Percentiles rank a stretch among this genome's conserved stretches.
These are phyloP conservation scores for Vachellia collinsii DNA, from an alignment of 306 rosid genomes.

Conservation along the genomic window DNA sequence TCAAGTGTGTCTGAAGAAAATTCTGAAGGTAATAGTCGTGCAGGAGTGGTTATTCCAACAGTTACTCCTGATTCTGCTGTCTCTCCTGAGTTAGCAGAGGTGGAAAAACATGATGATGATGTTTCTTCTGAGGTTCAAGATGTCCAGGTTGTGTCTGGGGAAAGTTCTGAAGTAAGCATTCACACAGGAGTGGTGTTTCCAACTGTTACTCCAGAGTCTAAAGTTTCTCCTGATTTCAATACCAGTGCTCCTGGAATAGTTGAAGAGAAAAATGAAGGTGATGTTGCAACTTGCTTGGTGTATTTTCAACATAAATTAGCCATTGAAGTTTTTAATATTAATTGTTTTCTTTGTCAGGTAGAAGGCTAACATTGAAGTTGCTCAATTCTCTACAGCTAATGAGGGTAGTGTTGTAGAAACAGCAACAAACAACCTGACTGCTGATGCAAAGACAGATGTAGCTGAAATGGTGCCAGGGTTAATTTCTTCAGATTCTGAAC, in stretches of 20 bases:
- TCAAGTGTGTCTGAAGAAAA: conserved; percentile 20
- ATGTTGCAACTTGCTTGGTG: conserved; percentile 29
- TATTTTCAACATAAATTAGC: conserved; percentile 33
- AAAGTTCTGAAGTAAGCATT: conserved; percentile 4
- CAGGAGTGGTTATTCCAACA: conserved; percentile 23
- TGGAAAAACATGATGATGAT: conserved; percentile 26
- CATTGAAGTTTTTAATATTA: conserved; percentile 44
- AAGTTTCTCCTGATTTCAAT: conserved; percentile 17
- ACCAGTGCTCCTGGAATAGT: conserved; percentile 31
- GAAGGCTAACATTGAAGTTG: conserved; percentile 59
- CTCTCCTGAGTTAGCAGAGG: conserved; percentile 36
- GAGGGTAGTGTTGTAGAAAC: conserved; percentile 23
- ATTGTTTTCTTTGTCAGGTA: conserved; percentile 49
- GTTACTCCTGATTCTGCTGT: conserved; percentile 12
- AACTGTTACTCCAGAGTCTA: background rate
- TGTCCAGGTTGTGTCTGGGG: conserved; percentile 26
- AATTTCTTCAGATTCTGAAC: conserved; percentile 32
- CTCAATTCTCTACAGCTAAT: conserved; percentile 56
- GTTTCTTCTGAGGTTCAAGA: conserved; percentile 29
- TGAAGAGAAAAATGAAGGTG: conserved; percentile 46
- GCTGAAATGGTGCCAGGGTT: conserved; percentile 19
- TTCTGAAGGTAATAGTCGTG: conserved; percentile 27
- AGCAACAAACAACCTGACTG: conserved; percentile 7
- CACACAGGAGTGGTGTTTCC: conserved; percentile 4
- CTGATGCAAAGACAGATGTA: conserved; percentile 8